These are phyloP conservation scores for Sphagnum contortum DNA, from an alignment of 225 moss, liverwort and hornwort species.

Conservation along the genomic window DNA sequence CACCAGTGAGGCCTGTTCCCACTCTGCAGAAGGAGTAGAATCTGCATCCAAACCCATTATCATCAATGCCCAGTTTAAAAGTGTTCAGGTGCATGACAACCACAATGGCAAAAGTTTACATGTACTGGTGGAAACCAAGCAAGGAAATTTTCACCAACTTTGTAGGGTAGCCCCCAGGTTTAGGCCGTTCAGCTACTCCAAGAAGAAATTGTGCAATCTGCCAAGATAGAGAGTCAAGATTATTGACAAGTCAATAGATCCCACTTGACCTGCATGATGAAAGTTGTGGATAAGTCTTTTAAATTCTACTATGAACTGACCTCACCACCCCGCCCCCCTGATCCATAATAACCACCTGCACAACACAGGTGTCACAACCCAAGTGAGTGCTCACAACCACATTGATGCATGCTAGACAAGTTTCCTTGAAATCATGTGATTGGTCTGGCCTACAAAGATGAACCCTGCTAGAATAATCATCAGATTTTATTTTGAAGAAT, in stretches of 20 bases:
- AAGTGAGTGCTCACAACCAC: too few species aligned
- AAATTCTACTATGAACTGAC: slow-evolving; percentile 15
- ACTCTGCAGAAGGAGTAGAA: slow-evolving; percentile 87
- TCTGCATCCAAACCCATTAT: slow-evolving; percentile 22
- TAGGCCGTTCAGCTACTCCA: slow-evolving; percentile 77
- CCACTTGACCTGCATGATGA: too few species aligned
- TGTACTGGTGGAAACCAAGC: too few species aligned
- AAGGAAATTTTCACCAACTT: slow-evolving; percentile 32
- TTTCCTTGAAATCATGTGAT: neutral
- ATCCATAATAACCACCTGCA: slow-evolving; percentile 94
- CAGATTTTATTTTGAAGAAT: neutral
- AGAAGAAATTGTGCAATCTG: slow-evolving; percentile 83
- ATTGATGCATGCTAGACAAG: neutral
- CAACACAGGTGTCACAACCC: neutral
- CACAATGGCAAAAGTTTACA: too few species aligned
- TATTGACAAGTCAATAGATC: neutral
- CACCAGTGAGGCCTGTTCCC: slow-evolving; percentile 69
- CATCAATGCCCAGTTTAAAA: slow-evolving; percentile 1
- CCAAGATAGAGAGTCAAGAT: neutral
- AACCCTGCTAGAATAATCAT: neutral
- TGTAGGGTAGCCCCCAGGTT: slow-evolving; percentile 53
- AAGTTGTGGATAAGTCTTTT: too few species aligned
- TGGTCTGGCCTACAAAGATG: neutral
- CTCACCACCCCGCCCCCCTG: slow-evolving; percentile 92
- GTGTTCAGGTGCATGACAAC: too few species aligned